These are phyloP conservation scores for Gleditsia sinensis DNA, from an alignment of 306 rosid species.

Conservation along the genomic window DNA sequence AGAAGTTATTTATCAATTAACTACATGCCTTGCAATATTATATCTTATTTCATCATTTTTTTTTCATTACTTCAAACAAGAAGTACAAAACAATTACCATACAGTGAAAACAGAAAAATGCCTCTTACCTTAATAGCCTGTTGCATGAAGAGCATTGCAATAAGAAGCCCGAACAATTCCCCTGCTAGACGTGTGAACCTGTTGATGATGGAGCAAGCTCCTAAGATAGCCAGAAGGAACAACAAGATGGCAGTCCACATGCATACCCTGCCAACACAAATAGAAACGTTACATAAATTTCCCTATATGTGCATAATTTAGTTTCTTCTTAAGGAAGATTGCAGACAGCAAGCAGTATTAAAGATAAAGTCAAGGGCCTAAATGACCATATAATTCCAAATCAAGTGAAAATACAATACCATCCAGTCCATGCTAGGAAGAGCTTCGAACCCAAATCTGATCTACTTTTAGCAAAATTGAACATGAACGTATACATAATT, in stretches of 20 bases:
- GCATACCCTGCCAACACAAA: conserved; percentile 63
- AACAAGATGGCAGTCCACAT: conserved; percentile 73
- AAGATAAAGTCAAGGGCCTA: conserved; percentile 6
- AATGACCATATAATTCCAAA: conserved; percentile 5
- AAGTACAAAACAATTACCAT: conserved; percentile 18
- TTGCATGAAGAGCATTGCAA: conserved; percentile 86
- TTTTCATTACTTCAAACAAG: conserved; percentile 1
- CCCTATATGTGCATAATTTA: not conserved
- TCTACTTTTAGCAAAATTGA: conserved; percentile 71
- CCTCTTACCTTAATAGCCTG: conserved; percentile 70
- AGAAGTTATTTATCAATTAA: conserved; percentile 10
- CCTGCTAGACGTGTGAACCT: conserved; percentile 83
- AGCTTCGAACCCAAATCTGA: conserved; percentile 80
- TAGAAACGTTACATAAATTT: conserved; percentile 15
- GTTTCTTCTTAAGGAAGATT: not conserved
- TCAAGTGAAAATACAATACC: conserved; percentile 47
- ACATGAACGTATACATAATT: conserved; percentile 83
- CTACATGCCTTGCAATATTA: not conserved
- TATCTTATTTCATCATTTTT: not conserved
- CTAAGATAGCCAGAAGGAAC: conserved; percentile 72
- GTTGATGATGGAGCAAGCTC: conserved; percentile 82
- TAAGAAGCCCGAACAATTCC: conserved; percentile 86
- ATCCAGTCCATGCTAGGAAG: conserved; percentile 80
- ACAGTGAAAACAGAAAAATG: conserved; percentile 13
- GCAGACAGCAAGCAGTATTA: not conserved